These are phyloP conservation scores for Penicillium vulpinum DNA, from an alignment of 2,329 filamentous ascomycete genomes.

Conservation along the genomic window DNA sequence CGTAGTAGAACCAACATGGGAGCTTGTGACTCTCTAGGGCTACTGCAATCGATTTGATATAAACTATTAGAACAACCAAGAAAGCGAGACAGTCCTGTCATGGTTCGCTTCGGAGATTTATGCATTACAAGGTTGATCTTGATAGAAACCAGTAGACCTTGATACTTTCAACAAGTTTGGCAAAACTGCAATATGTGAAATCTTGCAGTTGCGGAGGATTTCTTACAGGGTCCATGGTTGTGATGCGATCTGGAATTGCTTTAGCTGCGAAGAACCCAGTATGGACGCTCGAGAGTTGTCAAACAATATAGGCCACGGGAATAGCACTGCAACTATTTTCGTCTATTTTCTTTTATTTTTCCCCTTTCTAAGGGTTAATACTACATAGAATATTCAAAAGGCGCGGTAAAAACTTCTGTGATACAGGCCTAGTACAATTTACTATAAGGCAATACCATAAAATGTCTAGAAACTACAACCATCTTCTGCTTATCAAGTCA, in stretches of 20 bases:
- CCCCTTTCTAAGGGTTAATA: too few species aligned
- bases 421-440: not conserved
- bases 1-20: too few species aligned
- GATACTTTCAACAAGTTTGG: not conserved
- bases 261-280: not conserved
- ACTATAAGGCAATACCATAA: not conserved
- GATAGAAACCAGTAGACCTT: not conserved
- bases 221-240: not conserved
- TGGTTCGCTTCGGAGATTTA: not conserved
- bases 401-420: not conserved
- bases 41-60: not conserved
- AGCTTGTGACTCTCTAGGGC: too few species aligned
- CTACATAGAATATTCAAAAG: not conserved
- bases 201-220: not conserved
- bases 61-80: not conserved
- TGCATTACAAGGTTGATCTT: not conserved
- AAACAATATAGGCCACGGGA: not conserved
- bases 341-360: too few species aligned
- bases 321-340: not conserved
- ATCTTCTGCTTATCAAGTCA: not conserved
- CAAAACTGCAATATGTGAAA: not conserved
- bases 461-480: not conserved
- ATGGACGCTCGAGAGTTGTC: not conserved
- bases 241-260: not conserved
- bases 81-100: not conserved